phyloP scores from a whole-genome alignment of 176 grass and related monocot genomes.

The Juncus effusus region DNA sequence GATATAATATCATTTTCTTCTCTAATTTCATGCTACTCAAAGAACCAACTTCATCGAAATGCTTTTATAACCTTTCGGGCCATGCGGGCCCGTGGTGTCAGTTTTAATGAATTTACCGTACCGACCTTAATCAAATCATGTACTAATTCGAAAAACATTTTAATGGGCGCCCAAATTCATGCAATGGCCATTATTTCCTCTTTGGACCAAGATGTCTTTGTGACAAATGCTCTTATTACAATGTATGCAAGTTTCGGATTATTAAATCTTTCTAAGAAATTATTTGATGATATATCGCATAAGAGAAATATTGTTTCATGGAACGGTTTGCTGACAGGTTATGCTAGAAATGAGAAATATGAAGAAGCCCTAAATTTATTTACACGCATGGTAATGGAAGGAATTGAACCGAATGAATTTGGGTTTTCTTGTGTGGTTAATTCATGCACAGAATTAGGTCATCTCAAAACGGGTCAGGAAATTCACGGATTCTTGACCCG shows the following conservation, averaged over 20 bases:
- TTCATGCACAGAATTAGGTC: constrained; percentile 54
- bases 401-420: constrained; percentile 55
- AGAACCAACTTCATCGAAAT: constrained; percentile 46
- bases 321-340: constrained; percentile 62
- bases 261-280: constrained; percentile 43
- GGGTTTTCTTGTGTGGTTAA: constrained; percentile 68
- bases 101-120: constrained; percentile 72
- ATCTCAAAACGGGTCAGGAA: constrained; percentile 40
- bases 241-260: constrained; percentile 62
- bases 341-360: constrained; percentile 61
- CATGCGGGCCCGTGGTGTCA: constrained; percentile 47
- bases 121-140: constrained; percentile 65
- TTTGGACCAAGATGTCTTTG: constrained; percentile 47
- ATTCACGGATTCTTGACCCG: constrained; percentile 53
- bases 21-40: constrained; percentile 66
- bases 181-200: constrained; percentile 40
- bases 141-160: constrained; percentile 19
- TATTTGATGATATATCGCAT: constrained; percentile 44
- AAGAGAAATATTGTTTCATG: constrained; percentile 55
- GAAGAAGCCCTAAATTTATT: constrained; percentile 49
- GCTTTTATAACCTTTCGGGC: constrained; percentile 38
- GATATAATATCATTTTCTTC: constrained; percentile 69
- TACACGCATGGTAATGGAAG: constrained; percentile 46
- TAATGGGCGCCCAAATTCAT: constrained; percentile 61
- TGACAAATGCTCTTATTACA: constrained; percentile 63